Percentiles rank a stretch among this genome's conserved stretches.
Conservation (phyloP, 306 rosid genomes). For the Psophocarpus tetragonolobus region DNA sequence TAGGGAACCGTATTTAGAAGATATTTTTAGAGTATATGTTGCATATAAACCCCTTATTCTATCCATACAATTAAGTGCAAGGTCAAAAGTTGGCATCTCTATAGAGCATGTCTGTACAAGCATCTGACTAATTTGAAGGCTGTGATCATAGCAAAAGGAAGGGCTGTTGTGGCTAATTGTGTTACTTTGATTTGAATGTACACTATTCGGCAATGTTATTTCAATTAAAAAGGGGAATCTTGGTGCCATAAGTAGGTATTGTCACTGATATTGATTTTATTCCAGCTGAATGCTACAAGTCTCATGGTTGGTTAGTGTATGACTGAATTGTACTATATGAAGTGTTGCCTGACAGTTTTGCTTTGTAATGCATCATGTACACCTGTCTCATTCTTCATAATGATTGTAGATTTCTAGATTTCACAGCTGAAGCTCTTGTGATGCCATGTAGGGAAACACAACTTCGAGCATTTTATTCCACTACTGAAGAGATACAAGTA, state of each 20-base stretch:
- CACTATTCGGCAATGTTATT: slow-evolving; percentile 19
- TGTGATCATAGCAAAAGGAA: neutral
- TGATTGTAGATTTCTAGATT: slow-evolving; percentile 26
- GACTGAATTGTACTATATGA: slow-evolving; percentile 11
- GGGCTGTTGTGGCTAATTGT: neutral
- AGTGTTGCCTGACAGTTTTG: neutral
- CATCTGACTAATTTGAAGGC: neutral
- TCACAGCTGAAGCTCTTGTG: slow-evolving; percentile 41
- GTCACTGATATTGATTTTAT: slow-evolving; percentile 20
- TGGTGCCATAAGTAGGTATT: slow-evolving; percentile 15
- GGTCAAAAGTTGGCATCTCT: neutral
- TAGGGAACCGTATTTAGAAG: neutral
- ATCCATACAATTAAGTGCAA: neutral
- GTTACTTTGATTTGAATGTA: slow-evolving; percentile 23
- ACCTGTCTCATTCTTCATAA: slow-evolving; percentile 18
- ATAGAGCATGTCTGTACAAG: neutral
- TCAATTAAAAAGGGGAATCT: neutral
- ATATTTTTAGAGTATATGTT: slow-evolving; percentile 17
- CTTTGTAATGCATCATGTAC: slow-evolving; percentile 19
- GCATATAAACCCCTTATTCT: neutral
- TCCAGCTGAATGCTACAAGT: slow-evolving; percentile 6
- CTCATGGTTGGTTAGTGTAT: slow-evolving; percentile 4
- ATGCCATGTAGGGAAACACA: slow-evolving; percentile 79
- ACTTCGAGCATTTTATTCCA: slow-evolving; percentile 90
- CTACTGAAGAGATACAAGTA: slow-evolving; percentile 84